Base-by-base conservation (phyloP, 495 filamentous ascomycete species). In the Staphylotrichum longicolle region DNA sequence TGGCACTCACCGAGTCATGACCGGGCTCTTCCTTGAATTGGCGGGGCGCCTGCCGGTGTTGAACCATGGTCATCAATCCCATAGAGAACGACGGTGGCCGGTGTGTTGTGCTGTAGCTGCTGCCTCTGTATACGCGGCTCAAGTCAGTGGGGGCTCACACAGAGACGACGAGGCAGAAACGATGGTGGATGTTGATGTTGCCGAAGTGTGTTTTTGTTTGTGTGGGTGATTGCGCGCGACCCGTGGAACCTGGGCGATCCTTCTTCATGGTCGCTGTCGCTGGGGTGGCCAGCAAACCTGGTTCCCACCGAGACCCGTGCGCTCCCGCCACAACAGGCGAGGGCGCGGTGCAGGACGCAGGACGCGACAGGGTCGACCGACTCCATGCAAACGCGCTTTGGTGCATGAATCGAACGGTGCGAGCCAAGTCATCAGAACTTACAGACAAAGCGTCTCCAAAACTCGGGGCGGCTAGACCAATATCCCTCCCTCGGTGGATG, bases 21-120 rank as follows among this genome's bases (percentile, higher is more conserved):
- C 69, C 66, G 20, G 71, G 65, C 64, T 75, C 71, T 65, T 74
- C 72, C 60, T 72, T 72, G 56, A 68, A 72, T 33, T 72, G 73
- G 70, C 71, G 69, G 40, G 73, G 60, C 63, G 73, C 73, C 71
- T 73, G 72, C 48, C 73, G 73, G 58, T 72, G 72, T 59, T 74
- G 73, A 62, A 71, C 71, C 73, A 75, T 75, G 11, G 60, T 52
- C 65, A 63, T 72, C 57, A 75, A 68, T 69, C 72, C 72, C 72
- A 75, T 75, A 72, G 67, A 66, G 61, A 37, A 55, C 41, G 50
- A 51, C 54, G 61, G 48, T 45, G 33, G 14, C 11, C 8, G 58
- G 41, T 54, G 30, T 6, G 33, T 27, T 51, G 52, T 14, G 37
- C 37, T 39, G 37, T 39, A 7, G 5, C 6, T 41, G 7, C 27